Base-by-base conservation (phyloP, 306 rosid species). In the Cercis canadensis region DNA sequence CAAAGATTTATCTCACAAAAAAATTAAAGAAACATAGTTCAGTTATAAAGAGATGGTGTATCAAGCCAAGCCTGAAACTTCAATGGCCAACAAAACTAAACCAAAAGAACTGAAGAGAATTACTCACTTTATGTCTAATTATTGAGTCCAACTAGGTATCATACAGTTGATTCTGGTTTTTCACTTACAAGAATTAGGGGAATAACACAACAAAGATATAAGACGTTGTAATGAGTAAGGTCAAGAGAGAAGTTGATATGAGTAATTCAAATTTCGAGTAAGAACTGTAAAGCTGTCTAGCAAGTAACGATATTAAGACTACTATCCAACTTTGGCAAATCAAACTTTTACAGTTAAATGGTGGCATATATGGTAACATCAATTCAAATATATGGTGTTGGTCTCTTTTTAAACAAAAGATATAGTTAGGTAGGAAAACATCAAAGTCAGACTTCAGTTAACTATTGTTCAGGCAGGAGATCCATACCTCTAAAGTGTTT, bases 401-500 rank as follows among this genome's bases (percentile, higher is more conserved):
- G 36, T 17, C 40, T 55, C 76, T 11, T 41, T 40, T 24, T 41
- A 37, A 29, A 41, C 29, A 60, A 16, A n/a, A 24, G 11, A 31
- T 7, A 10, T 51, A 16, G 50, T 15, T n/a, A 17, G 1, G n/a
- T 13, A 24, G 24, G 60, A 12, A 36, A 52, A 66, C 33, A 53
- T 44, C 18, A 57, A 78, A 40, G n/a, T n/a, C n/a, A n/a, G n/a
- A n/a, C n/a, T n/a, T n/a, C n/a, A n/a, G n/a, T n/a, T n/a, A n/a
- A n/a, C n/a, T n/a, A 41, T 61, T 34, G 49, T 61, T 64, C 52
- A 33, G 52, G 43, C 29, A 50, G 52, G 31, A 52, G 54, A 75
- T 63, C 53, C 89, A 73, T 86, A 93, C 98, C 98, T 93, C 87
- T 71, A 87, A 5, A 29, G 78, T 80, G 80, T 88, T 85, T 71